Percentiles rank a stretch among this genome's conserved stretches.
These are phyloP conservation scores for Dalechampia spathulata DNA, from an alignment of 441 rosid genomes.

Conservation along the genomic window DNA sequence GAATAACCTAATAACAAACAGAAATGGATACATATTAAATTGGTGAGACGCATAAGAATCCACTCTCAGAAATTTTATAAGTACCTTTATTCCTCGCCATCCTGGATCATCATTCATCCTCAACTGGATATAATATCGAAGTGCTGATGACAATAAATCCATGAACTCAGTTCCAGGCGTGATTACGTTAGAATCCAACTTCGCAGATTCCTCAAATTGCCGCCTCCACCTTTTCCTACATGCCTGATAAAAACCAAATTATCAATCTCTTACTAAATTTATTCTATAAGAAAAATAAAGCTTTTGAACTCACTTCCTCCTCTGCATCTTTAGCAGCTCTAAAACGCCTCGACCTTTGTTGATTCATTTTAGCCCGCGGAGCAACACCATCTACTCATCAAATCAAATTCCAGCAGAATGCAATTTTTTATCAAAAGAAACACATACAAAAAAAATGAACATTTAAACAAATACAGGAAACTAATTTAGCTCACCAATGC, in stretches of 20 bases:
- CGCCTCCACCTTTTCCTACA: no score
- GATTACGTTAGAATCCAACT: constrained; percentile 40
- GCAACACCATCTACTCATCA: constrained; percentile 75
- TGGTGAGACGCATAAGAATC: not conserved
- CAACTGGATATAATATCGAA: constrained; percentile 35
- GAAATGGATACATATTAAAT: not conserved
- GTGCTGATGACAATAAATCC: constrained; percentile 37
- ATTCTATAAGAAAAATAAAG: no score
- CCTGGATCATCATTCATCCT: constrained; percentile 39
- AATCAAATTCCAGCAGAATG: not conserved
- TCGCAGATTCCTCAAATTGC: not conserved
- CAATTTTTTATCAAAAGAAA: constrained; percentile 3
- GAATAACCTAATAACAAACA: constrained; percentile 20
- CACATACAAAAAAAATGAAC: not conserved
- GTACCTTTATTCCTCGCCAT: constrained; percentile 44
- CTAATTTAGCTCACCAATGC: constrained; percentile 13
- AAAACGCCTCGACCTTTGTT: constrained; percentile 86
- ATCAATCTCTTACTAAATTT: no score
- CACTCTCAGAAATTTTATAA: not conserved
- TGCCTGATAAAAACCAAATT: no score
- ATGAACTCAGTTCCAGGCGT: constrained; percentile 58
- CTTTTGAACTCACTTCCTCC: constrained; percentile 54
- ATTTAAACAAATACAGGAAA: not conserved
- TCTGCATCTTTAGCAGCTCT: constrained; percentile 95
- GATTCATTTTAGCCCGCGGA: constrained; percentile 99